Conservation (phyloP, 441 rosid genomes). For the Croton setiger region DNA sequence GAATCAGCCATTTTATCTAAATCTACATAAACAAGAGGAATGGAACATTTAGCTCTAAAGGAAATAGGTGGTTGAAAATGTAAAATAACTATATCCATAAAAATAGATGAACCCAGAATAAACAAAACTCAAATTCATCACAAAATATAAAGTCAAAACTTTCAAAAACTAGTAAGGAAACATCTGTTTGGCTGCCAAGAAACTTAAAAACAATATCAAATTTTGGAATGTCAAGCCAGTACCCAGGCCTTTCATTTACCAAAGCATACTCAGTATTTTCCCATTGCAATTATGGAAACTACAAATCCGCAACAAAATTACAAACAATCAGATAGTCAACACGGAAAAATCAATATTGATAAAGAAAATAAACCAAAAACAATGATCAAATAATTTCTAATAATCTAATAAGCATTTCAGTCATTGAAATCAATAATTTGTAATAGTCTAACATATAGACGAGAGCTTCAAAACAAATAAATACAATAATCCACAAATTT, state of each 20-base stretch:
- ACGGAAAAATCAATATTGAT: not conserved
- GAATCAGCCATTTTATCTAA: constrained; percentile 57
- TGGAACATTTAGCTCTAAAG: not conserved
- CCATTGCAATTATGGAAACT: not conserved
- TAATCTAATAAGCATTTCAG: not conserved
- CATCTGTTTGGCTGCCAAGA: not conserved
- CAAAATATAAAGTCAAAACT: not conserved
- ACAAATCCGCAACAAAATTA: not conserved
- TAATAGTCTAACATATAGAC: not conserved
- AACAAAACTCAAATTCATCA: not conserved
- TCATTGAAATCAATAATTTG: not conserved
- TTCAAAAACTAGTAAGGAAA: not conserved
- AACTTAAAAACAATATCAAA: not conserved
- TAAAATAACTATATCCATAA: not conserved
- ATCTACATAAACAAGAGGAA: constrained; percentile 18
- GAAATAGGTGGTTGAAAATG: not conserved
- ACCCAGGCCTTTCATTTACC: too few relatives aligned
- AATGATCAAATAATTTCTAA: too few relatives aligned
- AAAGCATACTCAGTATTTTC: not conserved
- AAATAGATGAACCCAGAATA: not conserved
- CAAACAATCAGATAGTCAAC: not conserved
- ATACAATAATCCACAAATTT: not conserved
- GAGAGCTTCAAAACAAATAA: not conserved
- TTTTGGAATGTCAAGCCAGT: too few relatives aligned
- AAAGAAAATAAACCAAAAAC: not conserved